These are phyloP conservation scores for Aegle marmelos DNA, from an alignment of 345 rosid species.

Conservation along the genomic window DNA sequence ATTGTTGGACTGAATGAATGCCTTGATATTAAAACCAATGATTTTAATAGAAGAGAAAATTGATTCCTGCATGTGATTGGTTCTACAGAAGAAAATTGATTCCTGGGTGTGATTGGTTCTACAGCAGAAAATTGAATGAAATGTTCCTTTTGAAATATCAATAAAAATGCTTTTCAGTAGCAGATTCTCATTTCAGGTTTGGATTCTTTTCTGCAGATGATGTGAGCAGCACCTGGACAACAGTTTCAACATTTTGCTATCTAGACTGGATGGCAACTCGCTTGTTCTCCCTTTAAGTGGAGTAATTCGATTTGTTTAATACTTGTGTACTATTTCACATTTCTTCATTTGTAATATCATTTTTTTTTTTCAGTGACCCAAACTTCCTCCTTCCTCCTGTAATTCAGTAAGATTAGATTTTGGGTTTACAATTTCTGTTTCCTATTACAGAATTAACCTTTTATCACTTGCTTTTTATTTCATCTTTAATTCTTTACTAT, in stretches of 20 bases:
- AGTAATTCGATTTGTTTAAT: not conserved
- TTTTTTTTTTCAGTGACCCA: not conserved
- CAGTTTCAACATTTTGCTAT: not conserved
- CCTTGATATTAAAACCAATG: not conserved
- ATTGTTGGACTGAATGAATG: not conserved
- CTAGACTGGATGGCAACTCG: not conserved
- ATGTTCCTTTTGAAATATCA: not conserved
- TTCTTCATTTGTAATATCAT: not conserved
- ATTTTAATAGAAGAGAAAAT: not conserved
- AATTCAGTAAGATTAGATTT: slow-evolving; percentile 1
- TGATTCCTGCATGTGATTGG: not conserved
- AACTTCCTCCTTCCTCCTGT: not conserved
- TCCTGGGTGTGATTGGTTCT: not conserved
- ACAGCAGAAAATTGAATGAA: no score
- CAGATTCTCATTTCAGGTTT: not conserved
- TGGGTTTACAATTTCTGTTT: not conserved
- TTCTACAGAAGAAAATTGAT: not conserved
- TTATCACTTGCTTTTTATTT: not conserved
- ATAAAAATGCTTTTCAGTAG: not conserved
- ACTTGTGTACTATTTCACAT: not conserved
- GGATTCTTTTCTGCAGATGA: slow-evolving; percentile 28
- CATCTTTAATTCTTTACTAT: not conserved
- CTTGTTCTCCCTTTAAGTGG: not conserved
- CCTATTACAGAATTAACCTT: no score
- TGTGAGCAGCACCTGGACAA: slow-evolving; percentile 18